Percentiles rank a stretch among this genome's conserved stretches.
Conservation (phyloP, 768 basidiomycete species). For the Crassisporium funariophilum region DNA sequence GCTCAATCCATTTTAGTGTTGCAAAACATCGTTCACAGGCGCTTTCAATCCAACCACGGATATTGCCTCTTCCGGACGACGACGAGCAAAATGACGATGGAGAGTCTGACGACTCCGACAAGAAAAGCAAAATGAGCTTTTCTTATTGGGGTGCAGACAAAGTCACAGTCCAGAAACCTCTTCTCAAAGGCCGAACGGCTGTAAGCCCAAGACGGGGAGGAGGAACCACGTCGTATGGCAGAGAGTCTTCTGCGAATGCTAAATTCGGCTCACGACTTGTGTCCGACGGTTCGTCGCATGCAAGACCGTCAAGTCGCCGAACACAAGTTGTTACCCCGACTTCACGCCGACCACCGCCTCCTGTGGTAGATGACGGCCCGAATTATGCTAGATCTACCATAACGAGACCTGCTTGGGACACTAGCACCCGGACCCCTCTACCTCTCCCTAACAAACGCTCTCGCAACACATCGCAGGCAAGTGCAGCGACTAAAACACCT, state of each 20-base stretch:
- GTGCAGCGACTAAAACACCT: slow-evolving; percentile 52
- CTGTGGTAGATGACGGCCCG: slow-evolving; percentile 68
- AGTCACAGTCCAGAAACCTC: slow-evolving; percentile 81
- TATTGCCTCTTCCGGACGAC: slow-evolving; percentile 71
- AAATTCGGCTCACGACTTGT: slow-evolving; percentile 89
- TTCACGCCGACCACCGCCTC: slow-evolving; percentile 45
- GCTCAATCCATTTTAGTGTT: slow-evolving; percentile 46
- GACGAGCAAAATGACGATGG: slow-evolving; percentile 54
- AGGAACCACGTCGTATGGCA: slow-evolving; percentile 59
- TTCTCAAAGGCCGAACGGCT: slow-evolving; percentile 49
- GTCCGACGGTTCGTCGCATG: slow-evolving; percentile 53
- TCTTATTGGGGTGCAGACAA: slow-evolving; percentile 94
- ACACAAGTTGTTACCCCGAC: slow-evolving; percentile 50
- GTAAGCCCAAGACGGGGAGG: slow-evolving; percentile 45
- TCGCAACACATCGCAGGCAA: slow-evolving; percentile 75
- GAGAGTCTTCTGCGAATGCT: slow-evolving; percentile 87
- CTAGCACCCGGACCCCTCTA: slow-evolving; percentile 46
- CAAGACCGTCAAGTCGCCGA: slow-evolving; percentile 67
- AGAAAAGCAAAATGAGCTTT: slow-evolving; percentile 93
- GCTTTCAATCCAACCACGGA: slow-evolving; percentile 57
- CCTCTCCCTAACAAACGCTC: slow-evolving; percentile 54
- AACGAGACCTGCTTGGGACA: slow-evolving; percentile 75
- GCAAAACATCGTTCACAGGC: slow-evolving; percentile 70
- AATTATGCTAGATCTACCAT: slow-evolving; percentile 71
- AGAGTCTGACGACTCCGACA: slow-evolving; percentile 84